Conservation (phyloP, 1,139 yeast genomes). For the Yamadazyma mexicana region DNA sequence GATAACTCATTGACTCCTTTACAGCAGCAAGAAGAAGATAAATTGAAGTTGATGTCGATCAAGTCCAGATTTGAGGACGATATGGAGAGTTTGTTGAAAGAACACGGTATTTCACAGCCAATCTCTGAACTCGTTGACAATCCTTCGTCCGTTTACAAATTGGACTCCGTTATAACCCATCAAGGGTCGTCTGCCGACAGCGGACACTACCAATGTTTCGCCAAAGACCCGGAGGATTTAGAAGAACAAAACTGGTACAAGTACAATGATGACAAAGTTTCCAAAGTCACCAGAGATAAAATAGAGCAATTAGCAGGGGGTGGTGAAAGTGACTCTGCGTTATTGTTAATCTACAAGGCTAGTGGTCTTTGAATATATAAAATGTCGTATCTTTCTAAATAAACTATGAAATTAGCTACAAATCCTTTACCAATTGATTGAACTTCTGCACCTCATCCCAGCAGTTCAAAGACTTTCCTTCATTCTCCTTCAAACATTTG, state of each 20-base stretch:
- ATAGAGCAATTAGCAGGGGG: conserved; percentile 92
- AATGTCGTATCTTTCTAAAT: neutral
- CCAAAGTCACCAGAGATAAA: conserved; percentile 70
- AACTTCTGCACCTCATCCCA: conserved; percentile 82
- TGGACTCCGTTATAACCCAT: conserved; percentile 84
- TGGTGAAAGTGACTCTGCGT: conserved; percentile 95
- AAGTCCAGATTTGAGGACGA: conserved; percentile 47
- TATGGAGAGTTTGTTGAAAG: conserved; percentile 39
- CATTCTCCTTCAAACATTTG: conserved; percentile 66
- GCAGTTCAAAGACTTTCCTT: conserved; percentile 79
- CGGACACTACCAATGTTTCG: conserved; percentile 94
- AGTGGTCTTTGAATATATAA: conserved; percentile 48
- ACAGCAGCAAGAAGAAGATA: conserved; percentile 49
- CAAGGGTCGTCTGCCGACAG: conserved; percentile 96
- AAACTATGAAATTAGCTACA: conserved; percentile 6
- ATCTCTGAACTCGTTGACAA: conserved; percentile 61
- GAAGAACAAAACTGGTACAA: conserved; percentile 85
- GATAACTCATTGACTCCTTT: conserved; percentile 34
- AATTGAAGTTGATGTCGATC: conserved; percentile 46
- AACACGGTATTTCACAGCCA: conserved; percentile 22
- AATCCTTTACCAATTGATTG: conserved; percentile 49
- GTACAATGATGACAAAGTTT: conserved; percentile 92
- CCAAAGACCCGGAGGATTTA: conserved; percentile 64
- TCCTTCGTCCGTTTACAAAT: conserved; percentile 84
- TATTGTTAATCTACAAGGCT: conserved; percentile 81